These are phyloP conservation scores for Taxillus chinensis DNA, from an alignment of 164 flowering plant genomes.

Conservation along the genomic window DNA sequence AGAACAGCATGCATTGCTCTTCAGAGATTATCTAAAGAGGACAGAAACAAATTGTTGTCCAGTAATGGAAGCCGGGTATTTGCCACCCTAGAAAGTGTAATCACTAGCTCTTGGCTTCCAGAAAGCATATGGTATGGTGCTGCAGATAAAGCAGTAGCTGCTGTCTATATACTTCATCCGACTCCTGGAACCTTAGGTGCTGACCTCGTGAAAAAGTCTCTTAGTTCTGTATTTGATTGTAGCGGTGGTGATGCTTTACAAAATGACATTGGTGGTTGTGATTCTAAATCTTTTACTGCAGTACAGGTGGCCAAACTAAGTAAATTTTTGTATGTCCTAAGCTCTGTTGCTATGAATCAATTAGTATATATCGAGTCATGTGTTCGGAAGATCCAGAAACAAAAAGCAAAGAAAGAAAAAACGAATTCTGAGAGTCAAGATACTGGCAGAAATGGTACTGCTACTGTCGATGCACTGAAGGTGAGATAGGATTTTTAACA, in stretches of 20 bases:
- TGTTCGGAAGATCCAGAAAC: conserved; percentile 69
- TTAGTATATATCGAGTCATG: conserved; percentile 83
- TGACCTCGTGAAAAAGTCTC: conserved; percentile 55
- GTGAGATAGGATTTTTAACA: conserved; percentile 19
- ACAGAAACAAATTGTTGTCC: conserved; percentile 55
- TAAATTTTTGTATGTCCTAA: conserved; percentile 62
- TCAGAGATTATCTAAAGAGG: conserved; percentile 74
- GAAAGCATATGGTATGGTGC: conserved; percentile 85
- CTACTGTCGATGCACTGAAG: conserved; percentile 25
- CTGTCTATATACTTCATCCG: conserved; percentile 76
- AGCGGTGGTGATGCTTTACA: conserved; percentile 27
- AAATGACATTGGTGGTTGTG: conserved; percentile 24
- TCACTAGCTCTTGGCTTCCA: conserved; percentile 71
- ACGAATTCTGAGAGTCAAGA: conserved; percentile 20
- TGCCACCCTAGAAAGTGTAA: conserved; percentile 54
- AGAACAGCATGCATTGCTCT: conserved; percentile 87
- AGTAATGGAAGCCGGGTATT: conserved; percentile 58
- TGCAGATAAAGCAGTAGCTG: conserved; percentile 79
- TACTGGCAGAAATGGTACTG: conserved; percentile 13
- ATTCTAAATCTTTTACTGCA: conserved; percentile 20
- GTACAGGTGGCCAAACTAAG: conserved; percentile 67
- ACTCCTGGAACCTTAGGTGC: conserved; percentile 78
- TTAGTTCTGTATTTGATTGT: conserved; percentile 43
- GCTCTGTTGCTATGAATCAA: conserved; percentile 87
- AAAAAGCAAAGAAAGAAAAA: conserved; percentile 44